phyloP scores from a whole-genome alignment of 176 grass and related monocot species.

The Musa beccarii region DNA sequence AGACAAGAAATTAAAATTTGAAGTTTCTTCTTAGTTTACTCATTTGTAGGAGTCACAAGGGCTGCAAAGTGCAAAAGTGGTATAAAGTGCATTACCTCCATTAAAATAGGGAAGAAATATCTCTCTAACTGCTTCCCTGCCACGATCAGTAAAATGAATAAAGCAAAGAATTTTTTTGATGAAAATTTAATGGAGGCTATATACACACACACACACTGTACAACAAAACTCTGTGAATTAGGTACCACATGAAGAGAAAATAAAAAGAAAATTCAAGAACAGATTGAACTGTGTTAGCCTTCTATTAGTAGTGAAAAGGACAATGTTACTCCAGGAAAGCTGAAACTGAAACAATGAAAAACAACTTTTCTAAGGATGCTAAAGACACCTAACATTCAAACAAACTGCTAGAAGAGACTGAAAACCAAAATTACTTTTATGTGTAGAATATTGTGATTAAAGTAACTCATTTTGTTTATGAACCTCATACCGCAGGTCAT shows the following conservation, averaged over 20 bases:
- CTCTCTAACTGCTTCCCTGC: slow-evolving; percentile 67
- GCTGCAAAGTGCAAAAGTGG: background rate
- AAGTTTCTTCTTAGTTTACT: slow-evolving; percentile 2
- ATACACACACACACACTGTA: background rate
- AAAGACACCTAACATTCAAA: background rate
- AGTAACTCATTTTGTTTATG: background rate
- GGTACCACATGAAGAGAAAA: background rate
- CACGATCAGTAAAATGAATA: slow-evolving; percentile 16
- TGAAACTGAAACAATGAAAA: background rate
- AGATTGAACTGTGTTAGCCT: background rate
- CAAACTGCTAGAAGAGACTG: background rate
- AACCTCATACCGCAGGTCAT: too few relatives aligned
- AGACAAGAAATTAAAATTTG: background rate
- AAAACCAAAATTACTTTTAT: background rate
- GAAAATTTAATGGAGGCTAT: background rate
- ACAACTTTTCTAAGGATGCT: background rate
- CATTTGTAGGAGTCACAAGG: background rate
- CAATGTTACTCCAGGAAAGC: background rate
- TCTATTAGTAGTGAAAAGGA: too few relatives aligned
- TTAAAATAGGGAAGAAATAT: slow-evolving; percentile 75
- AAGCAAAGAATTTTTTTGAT: background rate
- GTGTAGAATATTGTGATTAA: background rate
- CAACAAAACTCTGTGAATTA: background rate
- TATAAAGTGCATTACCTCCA: slow-evolving; percentile 34
- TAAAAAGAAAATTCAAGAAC: background rate